A percentile compares a stretch with the other conserved stretches of the same genome.
phyloP scores from a whole-genome alignment of 2,329 filamentous ascomycete species.

The Aspergillus sclerotialis region DNA sequence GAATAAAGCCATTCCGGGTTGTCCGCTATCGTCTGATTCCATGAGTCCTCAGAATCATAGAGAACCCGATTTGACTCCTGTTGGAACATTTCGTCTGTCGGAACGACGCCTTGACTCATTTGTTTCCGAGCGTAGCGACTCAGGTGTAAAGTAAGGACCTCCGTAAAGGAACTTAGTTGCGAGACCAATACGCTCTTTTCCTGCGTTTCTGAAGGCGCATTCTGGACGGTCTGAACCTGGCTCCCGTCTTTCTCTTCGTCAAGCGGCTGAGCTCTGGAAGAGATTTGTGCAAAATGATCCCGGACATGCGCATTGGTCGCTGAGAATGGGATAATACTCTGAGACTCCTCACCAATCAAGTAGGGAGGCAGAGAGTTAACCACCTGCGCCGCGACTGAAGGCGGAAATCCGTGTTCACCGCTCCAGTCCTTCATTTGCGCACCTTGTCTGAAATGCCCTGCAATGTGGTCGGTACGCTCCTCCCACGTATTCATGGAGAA shows the following conservation, averaged over 20 bases:
- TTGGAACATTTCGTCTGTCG: conserved; percentile 47
- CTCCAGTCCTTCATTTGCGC: conserved; percentile 7
- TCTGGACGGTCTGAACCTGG: too few relatives aligned
- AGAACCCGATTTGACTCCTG: conserved; percentile 40
- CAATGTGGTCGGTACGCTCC: conserved; percentile 5
- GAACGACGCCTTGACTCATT: conserved; percentile 18
- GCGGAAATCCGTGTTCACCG: conserved; percentile 13
- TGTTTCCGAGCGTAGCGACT: conserved; percentile 11
- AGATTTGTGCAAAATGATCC: conserved; percentile 11
- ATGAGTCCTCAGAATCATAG: conserved; percentile 43
- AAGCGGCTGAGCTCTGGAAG: conserved; percentile 5
- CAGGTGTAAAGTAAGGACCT: conserved; percentile 11
- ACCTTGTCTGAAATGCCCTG: conserved; percentile 8
- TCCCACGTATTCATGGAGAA: conserved; percentile 1
- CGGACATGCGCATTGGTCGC: conserved; percentile 6
- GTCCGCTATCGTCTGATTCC: conserved; percentile 35
- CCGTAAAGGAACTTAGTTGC: conserved; percentile 8
- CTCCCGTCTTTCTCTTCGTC: too few relatives aligned
- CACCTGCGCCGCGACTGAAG: conserved; percentile 8
- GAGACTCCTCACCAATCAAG: conserved; percentile 10
- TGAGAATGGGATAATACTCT: conserved; percentile 13
- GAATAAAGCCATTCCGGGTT: conserved; percentile 17
- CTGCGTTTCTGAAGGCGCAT: not conserved
- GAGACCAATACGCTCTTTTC: not conserved
- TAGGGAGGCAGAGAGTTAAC: conserved; percentile 13